Conservation (phyloP, 2,329 filamentous ascomycete species). For the Bertia moriformis region DNA sequence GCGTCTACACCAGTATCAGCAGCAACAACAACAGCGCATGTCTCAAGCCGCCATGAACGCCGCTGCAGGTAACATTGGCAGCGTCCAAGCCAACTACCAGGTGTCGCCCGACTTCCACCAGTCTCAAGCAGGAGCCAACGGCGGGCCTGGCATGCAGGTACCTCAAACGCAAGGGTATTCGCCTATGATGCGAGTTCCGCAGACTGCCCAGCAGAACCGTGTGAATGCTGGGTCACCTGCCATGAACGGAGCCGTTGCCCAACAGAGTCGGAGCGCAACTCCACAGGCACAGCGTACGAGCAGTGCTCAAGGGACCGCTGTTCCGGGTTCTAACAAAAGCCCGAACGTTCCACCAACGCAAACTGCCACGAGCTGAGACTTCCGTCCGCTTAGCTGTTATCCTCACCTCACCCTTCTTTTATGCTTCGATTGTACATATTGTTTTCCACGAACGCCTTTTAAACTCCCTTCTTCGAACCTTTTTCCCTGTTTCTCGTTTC, state of each 20-base stretch:
- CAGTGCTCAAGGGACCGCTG: not conserved
- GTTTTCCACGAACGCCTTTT: not conserved
- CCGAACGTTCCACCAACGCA: not conserved
- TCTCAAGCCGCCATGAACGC: not conserved
- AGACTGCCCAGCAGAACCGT: not conserved
- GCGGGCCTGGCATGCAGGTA: not conserved
- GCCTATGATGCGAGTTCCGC: not conserved
- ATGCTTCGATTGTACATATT: slow-evolving; percentile 1
- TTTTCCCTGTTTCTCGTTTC: not conserved
- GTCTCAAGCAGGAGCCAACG: not conserved
- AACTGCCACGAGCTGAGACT: not conserved
- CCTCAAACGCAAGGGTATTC: not conserved
- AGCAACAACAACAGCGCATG: not conserved
- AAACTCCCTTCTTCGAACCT: no score
- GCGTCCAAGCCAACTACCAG: not conserved
- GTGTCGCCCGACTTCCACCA: not conserved
- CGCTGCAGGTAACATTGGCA: not conserved
- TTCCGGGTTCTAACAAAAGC: not conserved
- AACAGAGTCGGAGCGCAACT: not conserved
- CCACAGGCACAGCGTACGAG: not conserved
- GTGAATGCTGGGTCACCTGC: not conserved
- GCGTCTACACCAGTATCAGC: not conserved
- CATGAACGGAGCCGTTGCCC: not conserved
- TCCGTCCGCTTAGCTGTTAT: not conserved
- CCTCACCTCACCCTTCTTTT: not conserved